Percentiles rank a stretch among this genome's conserved stretches.
phyloP scores from a whole-genome alignment of 257 asterid species.

The Solanum virginianum region DNA sequence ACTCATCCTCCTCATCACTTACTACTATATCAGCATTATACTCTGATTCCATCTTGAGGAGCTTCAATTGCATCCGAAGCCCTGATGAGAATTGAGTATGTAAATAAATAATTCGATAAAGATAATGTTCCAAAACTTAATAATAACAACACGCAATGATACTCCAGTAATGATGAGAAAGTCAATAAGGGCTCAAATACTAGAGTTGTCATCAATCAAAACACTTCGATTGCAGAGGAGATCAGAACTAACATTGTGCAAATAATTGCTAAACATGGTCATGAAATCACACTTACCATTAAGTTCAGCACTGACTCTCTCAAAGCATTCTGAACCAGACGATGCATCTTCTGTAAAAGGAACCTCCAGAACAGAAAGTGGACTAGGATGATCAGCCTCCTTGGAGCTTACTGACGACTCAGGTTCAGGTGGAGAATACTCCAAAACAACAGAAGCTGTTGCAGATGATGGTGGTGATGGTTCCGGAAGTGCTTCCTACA shows the following conservation, averaged over 20 bases:
- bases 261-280: background rate
- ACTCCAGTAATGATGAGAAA: background rate
- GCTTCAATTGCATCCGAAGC: constrained; percentile 75
- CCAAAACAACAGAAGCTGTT: background rate
- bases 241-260: background rate
- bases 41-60: constrained; percentile 75
- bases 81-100: constrained; percentile 13
- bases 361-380: constrained; percentile 67
- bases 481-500: background rate
- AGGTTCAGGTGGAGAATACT: constrained; percentile 22
- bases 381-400: constrained; percentile 79
- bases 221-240: background rate
- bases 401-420: constrained; percentile 52
- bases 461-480: background rate
- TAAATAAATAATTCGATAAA: background rate
- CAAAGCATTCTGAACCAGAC: constrained; percentile 58
- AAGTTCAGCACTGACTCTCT: constrained; percentile 69
- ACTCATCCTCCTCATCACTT: constrained; percentile 25
- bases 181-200: background rate
- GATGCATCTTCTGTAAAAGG: constrained; percentile 47
- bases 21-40: constrained; percentile 18
- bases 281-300: constrained; percentile 37
- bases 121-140: background rate
- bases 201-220: background rate
- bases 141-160: background rate